A percentile compares a stretch with the other conserved stretches of the same genome.
Conservation (phyloP, 2,329 filamentous ascomycete genomes). For the Arthrobotrys megalospora region DNA sequence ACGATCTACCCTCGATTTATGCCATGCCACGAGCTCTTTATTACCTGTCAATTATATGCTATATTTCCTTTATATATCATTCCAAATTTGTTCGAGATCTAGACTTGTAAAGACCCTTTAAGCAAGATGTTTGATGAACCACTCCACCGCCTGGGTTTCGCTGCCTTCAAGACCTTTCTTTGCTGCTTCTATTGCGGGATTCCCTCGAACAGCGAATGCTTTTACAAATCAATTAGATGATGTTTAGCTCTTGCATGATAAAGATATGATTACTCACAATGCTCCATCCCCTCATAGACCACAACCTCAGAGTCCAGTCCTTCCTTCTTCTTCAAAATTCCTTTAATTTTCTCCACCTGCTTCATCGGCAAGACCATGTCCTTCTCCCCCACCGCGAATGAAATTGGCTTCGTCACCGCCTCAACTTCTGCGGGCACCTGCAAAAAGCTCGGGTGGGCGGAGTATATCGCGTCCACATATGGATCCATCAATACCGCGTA, state of each 20-base stretch:
- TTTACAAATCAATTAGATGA: constrained; percentile 2
- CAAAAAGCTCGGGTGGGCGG: constrained; percentile 66
- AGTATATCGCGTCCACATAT: constrained; percentile 62
- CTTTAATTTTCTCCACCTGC: constrained; percentile 66
- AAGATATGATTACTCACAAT: constrained; percentile 63
- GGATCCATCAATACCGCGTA: constrained; percentile 71
- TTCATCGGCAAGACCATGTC: constrained; percentile 68
- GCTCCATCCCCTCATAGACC: constrained; percentile 67
- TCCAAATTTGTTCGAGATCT: background rate
- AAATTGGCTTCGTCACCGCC: constrained; percentile 69
- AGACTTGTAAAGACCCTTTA: background rate
- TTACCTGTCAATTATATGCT: background rate
- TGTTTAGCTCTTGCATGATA: background rate
- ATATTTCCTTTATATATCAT: background rate
- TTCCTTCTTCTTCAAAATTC: constrained; percentile 66
- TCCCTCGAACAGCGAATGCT: constrained; percentile 67
- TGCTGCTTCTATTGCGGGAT: constrained; percentile 63
- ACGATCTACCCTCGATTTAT: background rate
- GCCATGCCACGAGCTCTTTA: background rate
- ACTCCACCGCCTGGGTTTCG: constrained; percentile 65
- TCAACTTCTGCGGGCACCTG: constrained; percentile 70
- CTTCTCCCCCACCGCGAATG: constrained; percentile 70
- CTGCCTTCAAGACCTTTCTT: constrained; percentile 64
- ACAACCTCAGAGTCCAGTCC: constrained; percentile 66
- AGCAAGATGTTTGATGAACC: constrained; percentile 64